A percentile compares a stretch with the other conserved stretches of the same genome.
Conservation (phyloP, 257 asterid species). For the Gardenia jasminoides region DNA sequence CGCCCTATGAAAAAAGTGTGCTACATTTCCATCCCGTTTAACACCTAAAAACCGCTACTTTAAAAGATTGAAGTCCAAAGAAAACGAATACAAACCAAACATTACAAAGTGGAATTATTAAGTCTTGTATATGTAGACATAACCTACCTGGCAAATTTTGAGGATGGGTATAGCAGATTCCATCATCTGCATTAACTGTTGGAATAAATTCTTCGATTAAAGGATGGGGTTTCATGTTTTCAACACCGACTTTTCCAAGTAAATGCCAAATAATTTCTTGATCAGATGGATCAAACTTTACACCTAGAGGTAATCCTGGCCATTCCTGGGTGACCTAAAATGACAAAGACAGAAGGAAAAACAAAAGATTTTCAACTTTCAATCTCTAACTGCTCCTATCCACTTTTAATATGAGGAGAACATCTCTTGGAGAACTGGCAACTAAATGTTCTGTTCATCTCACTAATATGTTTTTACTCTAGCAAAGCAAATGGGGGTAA, state of each 20-base stretch:
- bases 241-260: slow-evolving; percentile 66
- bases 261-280: slow-evolving; percentile 84
- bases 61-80: not conserved
- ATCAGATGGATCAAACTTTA: slow-evolving; percentile 93
- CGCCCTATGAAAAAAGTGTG: slow-evolving; percentile 94
- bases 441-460: not conserved
- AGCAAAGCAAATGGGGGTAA: not conserved
- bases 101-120: not conserved
- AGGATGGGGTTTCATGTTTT: slow-evolving; percentile 57
- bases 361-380: not conserved
- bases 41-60: slow-evolving; percentile 54
- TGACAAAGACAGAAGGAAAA: not conserved
- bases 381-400: not conserved
- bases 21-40: slow-evolving; percentile 82
- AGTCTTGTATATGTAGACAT: not conserved
- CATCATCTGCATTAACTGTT: slow-evolving; percentile 80
- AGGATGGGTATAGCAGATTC: slow-evolving; percentile 96
- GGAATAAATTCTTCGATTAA: slow-evolving; percentile 84
- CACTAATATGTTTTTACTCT: not conserved
- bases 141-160: slow-evolving; percentile 77
- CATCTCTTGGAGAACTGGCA: not conserved
- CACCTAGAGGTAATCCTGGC: slow-evolving; percentile 98
- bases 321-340: slow-evolving; percentile 73
- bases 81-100: slow-evolving; percentile 1
- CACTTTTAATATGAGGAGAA: not conserved